Evolutionary conservation across 345 rosid genomes (phyloP), one percentile per base, ranked within the genome.

Genomic region (Linum lewisii): DNA sequence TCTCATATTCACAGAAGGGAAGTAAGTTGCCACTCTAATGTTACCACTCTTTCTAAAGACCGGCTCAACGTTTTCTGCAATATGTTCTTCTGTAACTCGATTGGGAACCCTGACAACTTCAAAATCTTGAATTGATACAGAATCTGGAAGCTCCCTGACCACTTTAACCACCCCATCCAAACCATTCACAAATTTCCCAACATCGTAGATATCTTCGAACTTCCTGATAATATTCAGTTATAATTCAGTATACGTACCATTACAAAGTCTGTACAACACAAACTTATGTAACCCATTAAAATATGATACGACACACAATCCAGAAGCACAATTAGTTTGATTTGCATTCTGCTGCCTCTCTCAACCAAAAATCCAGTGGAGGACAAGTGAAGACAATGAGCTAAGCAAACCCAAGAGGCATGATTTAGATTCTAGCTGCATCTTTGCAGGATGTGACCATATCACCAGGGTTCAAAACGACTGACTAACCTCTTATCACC

Each of bases 1-100:
- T 64, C 92, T 94, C 90, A 94, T 75, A 62, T 90, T 94, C 49
- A 83, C 95, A 7, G 96, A 84, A 38, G 95, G 88, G 75, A 94
- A 94, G 70, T 80, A 90, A 1, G 96, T 73, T 53, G 99, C 95
- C 20, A 94, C 77, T 78, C 96, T 81, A 61, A 94, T 84, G 84
- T 85, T 84, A 63, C 95, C 83, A 65, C 84, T 87, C 4, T 80
- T 68, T 78, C 72, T 81, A 59, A 81, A 90, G 53, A 85, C 67
- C 9, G 95, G 90, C 54, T 74, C 78, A 29, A 94, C 63, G 44
- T 81, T 70, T 49, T 87, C 93, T 10, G 71, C 72, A 36, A 94
- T 80, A 59, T 87, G 80, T 52, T 84, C 97, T 69, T 82, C 86
- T 15, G 86, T 77, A 32, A 94, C 87, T 49, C 92, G 80, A 45